Conservation (phyloP, 345 rosid genomes). For the Arabis alpina region DNA sequence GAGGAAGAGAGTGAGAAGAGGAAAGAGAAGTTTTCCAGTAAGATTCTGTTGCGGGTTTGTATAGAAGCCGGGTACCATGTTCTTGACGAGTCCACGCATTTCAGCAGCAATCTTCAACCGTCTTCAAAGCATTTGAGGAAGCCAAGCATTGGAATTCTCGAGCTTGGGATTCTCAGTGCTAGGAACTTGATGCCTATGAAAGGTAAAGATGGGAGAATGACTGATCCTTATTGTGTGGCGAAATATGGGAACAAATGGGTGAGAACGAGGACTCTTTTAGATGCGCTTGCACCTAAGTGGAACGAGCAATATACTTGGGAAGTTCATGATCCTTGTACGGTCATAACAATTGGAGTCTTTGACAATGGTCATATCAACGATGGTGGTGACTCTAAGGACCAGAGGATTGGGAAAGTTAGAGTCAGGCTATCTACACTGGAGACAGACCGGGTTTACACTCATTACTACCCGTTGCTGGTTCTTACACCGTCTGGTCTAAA, state of each 20-base stretch:
- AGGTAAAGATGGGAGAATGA: constrained; percentile 70
- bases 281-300: constrained; percentile 81
- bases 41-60: constrained; percentile 62
- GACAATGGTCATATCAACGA: constrained; percentile 81
- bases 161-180: constrained; percentile 85
- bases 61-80: constrained; percentile 96
- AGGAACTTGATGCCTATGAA: constrained; percentile 86
- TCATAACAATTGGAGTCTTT: constrained; percentile 86
- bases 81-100: constrained; percentile 90
- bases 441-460: constrained; percentile 86
- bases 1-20: constrained; percentile 66
- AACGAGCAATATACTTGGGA: constrained; percentile 99
- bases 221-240: constrained; percentile 95
- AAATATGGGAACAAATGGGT: constrained; percentile 98
- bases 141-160: constrained; percentile 74
- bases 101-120: constrained; percentile 94
- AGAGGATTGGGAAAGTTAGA: constrained; percentile 89
- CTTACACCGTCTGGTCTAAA: constrained; percentile 73
- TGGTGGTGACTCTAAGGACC: constrained; percentile 67
- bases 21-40: constrained; percentile 87
- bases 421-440: constrained; percentile 88
- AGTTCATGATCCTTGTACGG: constrained; percentile 91
- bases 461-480: constrained; percentile 83
- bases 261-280: constrained; percentile 88
- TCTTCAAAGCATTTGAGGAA: constrained; percentile 85